Evolutionary conservation across 495 filamentous ascomycete species (phyloP).

Genomic region (Bombardia bombarda): DNA sequence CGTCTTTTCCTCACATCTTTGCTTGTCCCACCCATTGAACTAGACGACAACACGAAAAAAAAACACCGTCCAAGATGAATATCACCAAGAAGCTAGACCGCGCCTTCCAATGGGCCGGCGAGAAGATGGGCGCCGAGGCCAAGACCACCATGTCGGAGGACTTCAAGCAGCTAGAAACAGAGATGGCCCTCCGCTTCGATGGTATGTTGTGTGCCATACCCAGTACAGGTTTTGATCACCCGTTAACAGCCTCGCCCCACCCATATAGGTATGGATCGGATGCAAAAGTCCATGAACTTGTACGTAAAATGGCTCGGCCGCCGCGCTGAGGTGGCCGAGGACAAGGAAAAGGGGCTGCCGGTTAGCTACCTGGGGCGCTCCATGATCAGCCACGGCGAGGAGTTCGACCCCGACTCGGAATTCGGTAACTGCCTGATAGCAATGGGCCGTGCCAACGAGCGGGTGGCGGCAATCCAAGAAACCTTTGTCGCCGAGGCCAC

Average conservation of each 20-base stretch:
- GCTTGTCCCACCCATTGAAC: too few relatives aligned
- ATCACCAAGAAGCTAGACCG: conserved; percentile 95
- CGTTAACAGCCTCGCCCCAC: conserved; percentile 7
- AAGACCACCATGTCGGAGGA: conserved; percentile 87
- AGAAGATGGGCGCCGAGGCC: conserved; percentile 90
- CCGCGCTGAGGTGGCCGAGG: conserved; percentile 75
- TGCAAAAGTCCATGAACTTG: conserved; percentile 79
- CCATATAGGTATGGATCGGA: conserved; percentile 72
- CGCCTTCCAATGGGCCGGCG: conserved; percentile 96
- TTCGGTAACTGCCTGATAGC: conserved; percentile 84
- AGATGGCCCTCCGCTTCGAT: conserved; percentile 88
- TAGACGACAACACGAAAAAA: too few relatives aligned
- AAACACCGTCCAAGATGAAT: conserved; percentile 70
- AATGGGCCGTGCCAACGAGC: conserved; percentile 81
- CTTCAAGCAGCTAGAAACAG: conserved; percentile 85
- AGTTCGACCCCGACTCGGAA: conserved; percentile 85
- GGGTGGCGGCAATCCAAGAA: conserved; percentile 81
- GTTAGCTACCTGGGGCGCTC: conserved; percentile 74
- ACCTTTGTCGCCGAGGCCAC: conserved; percentile 74
- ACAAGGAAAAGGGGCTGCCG: conserved; percentile 70
- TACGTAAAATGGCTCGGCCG: conserved; percentile 92
- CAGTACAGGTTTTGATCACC: background rate
- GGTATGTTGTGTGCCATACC: conserved; percentile 43
- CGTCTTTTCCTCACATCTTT: too few relatives aligned
- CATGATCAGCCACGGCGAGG: conserved; percentile 89